Conservation (phyloP, 2,329 filamentous ascomycete genomes). For the Neonectria hederae region DNA sequence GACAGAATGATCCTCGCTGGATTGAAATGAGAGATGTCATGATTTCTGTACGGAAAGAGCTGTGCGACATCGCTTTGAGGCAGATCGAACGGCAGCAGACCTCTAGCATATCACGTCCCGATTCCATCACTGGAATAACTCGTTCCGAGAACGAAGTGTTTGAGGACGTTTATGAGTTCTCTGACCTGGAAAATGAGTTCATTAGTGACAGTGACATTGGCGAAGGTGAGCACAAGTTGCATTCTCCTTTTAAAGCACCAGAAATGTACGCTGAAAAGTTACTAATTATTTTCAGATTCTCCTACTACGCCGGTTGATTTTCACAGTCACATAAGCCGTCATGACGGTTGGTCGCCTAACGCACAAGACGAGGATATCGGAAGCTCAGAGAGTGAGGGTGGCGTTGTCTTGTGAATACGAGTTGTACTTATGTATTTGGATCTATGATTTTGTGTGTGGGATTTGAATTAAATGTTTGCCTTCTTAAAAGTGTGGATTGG, state of each 20-base stretch:
- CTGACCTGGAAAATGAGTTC: conserved; percentile 12
- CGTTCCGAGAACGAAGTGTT: not conserved
- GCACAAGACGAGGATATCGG: not conserved
- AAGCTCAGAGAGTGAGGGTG: not conserved
- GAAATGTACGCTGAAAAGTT: not conserved
- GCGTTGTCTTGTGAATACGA: not conserved
- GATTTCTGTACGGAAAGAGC: conserved; percentile 17
- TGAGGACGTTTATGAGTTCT: not conserved
- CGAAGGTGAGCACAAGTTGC: not conserved
- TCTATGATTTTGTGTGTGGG: not conserved
- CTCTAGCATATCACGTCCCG: not conserved
- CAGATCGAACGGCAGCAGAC: conserved; percentile 7
- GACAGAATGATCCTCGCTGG: conserved; percentile 17
- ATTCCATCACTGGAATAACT: not conserved
- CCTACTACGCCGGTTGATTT: not conserved
- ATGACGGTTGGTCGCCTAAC: not conserved
- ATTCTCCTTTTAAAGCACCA: not conserved
- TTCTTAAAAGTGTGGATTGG: not conserved
- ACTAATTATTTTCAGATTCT: not conserved
- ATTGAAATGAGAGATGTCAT: conserved; percentile 23
- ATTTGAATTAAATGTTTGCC: not conserved
- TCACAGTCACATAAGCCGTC: not conserved
- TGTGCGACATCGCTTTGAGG: conserved; percentile 14
- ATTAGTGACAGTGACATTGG: not conserved
- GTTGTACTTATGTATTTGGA: too few species aligned